phyloP scores from a whole-genome alignment of 2,329 filamentous ascomycete genomes.

The Lizonia empirigonia region DNA sequence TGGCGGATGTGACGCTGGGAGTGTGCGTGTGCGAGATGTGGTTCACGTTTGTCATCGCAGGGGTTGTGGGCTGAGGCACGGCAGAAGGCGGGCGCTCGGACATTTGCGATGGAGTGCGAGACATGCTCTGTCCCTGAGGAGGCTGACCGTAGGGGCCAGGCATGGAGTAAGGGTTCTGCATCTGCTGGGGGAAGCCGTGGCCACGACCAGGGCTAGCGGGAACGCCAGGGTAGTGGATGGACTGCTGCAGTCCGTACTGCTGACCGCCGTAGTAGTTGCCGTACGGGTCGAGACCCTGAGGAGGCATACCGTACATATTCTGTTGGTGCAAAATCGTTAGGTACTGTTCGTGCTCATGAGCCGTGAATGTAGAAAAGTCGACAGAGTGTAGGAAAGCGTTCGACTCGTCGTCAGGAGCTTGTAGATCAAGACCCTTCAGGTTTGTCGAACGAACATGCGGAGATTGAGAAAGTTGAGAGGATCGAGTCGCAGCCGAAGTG shows the following conservation, averaged over 20 bases:
- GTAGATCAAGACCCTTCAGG: constrained; percentile 23
- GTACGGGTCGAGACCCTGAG: constrained; percentile 51
- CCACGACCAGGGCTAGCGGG: constrained; percentile 54
- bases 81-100: constrained; percentile 66
- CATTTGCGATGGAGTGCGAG: constrained; percentile 66
- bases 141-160: constrained; percentile 59
- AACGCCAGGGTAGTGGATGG: constrained; percentile 53
- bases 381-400: constrained; percentile 34
- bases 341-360: constrained; percentile 72
- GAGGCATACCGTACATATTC: constrained; percentile 64
- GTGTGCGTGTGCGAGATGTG: constrained; percentile 58
- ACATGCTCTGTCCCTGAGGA: constrained; percentile 65
- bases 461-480: constrained; percentile 19
- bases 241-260: constrained; percentile 54
- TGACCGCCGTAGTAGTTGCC: constrained; percentile 53
- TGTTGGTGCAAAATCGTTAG: constrained; percentile 71
- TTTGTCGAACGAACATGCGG: constrained; percentile 19
- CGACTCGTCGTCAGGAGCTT: constrained; percentile 24
- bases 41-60: constrained; percentile 51
- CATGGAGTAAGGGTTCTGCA: constrained; percentile 55
- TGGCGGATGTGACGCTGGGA: constrained; percentile 62
- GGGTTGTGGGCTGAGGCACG: constrained; percentile 64
- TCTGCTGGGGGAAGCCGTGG: constrained; percentile 54
- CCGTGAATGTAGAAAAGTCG: constrained; percentile 68
- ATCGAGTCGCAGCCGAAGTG: constrained; percentile 20